Evolutionary conservation across 306 rosid genomes (phyloP), one percentile per base, ranked within the genome.

Genomic region (Corylus americana): DNA sequence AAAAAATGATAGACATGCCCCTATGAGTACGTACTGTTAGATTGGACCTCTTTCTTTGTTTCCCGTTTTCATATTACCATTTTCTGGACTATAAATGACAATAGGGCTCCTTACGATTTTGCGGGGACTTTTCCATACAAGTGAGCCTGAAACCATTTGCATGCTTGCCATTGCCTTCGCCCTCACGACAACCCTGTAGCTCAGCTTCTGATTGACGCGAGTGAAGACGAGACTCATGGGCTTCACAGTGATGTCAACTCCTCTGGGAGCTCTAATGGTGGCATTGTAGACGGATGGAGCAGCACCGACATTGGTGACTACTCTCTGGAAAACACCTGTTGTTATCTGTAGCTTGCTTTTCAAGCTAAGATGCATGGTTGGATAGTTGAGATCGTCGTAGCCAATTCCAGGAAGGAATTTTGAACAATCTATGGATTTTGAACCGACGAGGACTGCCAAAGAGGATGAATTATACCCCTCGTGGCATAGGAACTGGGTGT

Each of bases 341-440:
- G 93, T 85, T 13, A 59, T 77, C 4, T 55, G 35, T 74, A 17
- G 79, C 44, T 74, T 82, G 72, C 16, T 64, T 70, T 63, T 70
- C 80, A 91, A 77, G 64, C 76, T 83, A 2, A 95, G 86, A 62
- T 93, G 97, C 77, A 95, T 86, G 10, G 83, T 87, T 17, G 97
- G 99, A 71, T 92, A 93, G 86, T 95, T 95, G 68, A 95, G 79
- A 66, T 89, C 94, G 51, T 95, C 98, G 13, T 93, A 51, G n/a
- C 99, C 94, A 11, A 86, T 74, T 0, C 91, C 96, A 0, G 92
- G 94, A 68, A 90, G 53, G 77, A 92, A 67, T 51, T 93, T 81
- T 50, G 97, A 83, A 76, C 99, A 95, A 6, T 90, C 87, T 14
- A 90, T 58, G 49, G 89, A 75, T 39, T 78, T 82, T n/a, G 89